Base-by-base conservation (phyloP, 257 asterid genomes). In the Solanum appendiculatum region DNA sequence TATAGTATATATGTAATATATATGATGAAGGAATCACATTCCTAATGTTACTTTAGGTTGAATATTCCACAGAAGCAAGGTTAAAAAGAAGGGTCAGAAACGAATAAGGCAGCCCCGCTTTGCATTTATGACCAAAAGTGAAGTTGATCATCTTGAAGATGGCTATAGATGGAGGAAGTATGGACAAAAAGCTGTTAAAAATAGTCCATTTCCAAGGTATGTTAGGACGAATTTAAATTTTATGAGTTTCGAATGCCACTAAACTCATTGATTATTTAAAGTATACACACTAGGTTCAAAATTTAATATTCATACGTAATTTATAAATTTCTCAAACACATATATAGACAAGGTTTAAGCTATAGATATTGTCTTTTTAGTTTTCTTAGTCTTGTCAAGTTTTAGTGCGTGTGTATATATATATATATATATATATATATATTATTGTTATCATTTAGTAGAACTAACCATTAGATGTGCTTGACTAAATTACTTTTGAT, bases 121-220 rank as follows among this genome's bases (percentile, higher is more conserved):
- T 87, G 99, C 99, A 34, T 96, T 96, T 90, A 95, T 94, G 89
- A 96, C 99, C 7, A 96, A 93, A 91, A 96, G 96, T 86, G 99
- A 94, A 85, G 92, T 94, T 85, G 99, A 96, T 90, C 94, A 94
- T 88, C 97, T 96, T 18, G 99, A 96, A 88, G 99, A 96, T 88
- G 99, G 99, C 64, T 96, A 94, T 81, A 90, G 99, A 88, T 96
- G 99, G 99, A 85, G 99, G 87, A 96, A 96, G 86, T 96, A 96
- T 88, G 99, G 99, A 11, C 99, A 96, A 85, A 94, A 96, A 84
- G 95, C 98, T 27, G 98, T 95, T 1, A 95, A 95, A 86, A 94
- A 95, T 80, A 95, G 96, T 90, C 97, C 98, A 31, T 93, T 85
- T 72, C 98, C 98, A 27, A 92, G 98, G 98, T 94, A 66, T 42